A percentile compares a stretch with the other conserved stretches of the same genome.
Evolutionary conservation across 2,329 filamentous ascomycete genomes (phyloP).

Genomic region (Knufia fluminis): DNA sequence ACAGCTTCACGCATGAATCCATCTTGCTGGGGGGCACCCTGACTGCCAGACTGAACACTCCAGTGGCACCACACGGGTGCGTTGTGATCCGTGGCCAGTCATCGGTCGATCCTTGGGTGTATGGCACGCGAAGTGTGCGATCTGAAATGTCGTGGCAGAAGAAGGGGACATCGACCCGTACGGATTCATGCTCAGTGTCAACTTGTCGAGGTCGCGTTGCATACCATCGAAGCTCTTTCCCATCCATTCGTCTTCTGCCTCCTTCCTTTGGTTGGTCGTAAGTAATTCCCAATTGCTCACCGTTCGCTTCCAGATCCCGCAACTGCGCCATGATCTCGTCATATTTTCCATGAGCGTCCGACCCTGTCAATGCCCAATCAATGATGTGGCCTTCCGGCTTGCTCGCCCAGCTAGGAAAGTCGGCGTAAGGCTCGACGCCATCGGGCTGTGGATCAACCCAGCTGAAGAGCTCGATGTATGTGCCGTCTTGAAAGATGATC

Average conservation of each 20-base stretch:
- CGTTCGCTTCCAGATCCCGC: constrained; percentile 4
- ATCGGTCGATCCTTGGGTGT: constrained; percentile 11
- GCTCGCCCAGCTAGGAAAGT: constrained; percentile 15
- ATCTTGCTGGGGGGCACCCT: constrained; percentile 15
- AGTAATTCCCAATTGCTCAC: constrained; percentile 13
- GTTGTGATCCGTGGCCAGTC: constrained; percentile 3
- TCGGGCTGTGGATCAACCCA: constrained; percentile 18
- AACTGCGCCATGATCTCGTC: constrained; percentile 13
- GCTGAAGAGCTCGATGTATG: constrained; percentile 23
- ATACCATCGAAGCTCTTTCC: constrained; percentile 18
- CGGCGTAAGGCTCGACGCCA: constrained; percentile 16
- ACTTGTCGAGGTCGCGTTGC: constrained; percentile 14
- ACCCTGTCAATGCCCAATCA: constrained; percentile 22
- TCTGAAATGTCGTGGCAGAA: constrained; percentile 24
- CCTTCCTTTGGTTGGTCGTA: constrained; percentile 16
- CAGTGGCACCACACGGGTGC: constrained; percentile 19
- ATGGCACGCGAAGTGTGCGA: constrained; percentile 25
- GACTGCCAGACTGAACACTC: constrained; percentile 18
- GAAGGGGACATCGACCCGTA: constrained; percentile 20
- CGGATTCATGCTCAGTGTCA: neutral
- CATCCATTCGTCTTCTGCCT: constrained; percentile 21
- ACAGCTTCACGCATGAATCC: constrained; percentile 14
- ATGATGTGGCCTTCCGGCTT: constrained; percentile 20
- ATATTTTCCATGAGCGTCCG: constrained; percentile 16
- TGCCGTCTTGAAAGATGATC: constrained; percentile 23